Evolutionary conservation across 176 grass and related monocot species (phyloP).

Genomic region (Phoenix roebelenii): DNA sequence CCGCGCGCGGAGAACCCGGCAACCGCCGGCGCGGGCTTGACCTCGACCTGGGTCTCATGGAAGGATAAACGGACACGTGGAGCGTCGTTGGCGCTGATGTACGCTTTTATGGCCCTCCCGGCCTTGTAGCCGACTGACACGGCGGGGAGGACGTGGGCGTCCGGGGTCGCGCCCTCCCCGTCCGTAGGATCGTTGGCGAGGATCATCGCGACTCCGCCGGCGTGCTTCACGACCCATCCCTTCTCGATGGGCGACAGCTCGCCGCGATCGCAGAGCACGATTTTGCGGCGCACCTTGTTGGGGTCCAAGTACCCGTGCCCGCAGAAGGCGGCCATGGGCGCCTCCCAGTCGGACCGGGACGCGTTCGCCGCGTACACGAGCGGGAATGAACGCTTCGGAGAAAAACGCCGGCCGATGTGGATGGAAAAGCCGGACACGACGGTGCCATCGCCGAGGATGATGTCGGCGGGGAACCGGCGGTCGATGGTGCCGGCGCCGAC

Average conservation of each 20-base stretch:
- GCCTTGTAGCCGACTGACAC: not conserved
- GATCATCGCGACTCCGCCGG: constrained; percentile 35
- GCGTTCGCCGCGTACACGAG: constrained; percentile 27
- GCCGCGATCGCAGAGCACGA: constrained; percentile 41
- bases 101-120: constrained; percentile 3
- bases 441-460: constrained; percentile 30
- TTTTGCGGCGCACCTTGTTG: constrained; percentile 18
- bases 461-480: constrained; percentile 25
- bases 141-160: constrained; percentile 5
- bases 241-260: constrained; percentile 7
- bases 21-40: constrained; percentile 23
- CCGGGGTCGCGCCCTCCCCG: constrained; percentile 12
- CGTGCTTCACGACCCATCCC: constrained; percentile 23
- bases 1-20: constrained; percentile 40
- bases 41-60: constrained; percentile 14
- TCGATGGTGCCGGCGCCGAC: constrained; percentile 45
- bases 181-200: not conserved
- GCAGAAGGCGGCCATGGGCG: constrained; percentile 11
- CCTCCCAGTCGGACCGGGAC: not conserved
- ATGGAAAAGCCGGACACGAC: constrained; percentile 22
- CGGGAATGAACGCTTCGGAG: not conserved
- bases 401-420: constrained; percentile 12
- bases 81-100: not conserved
- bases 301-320: constrained; percentile 4
- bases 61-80: constrained; percentile 22